phyloP scores from a whole-genome alignment of 2,329 filamentous ascomycete genomes.

The Colletotrichum tropicicola region DNA sequence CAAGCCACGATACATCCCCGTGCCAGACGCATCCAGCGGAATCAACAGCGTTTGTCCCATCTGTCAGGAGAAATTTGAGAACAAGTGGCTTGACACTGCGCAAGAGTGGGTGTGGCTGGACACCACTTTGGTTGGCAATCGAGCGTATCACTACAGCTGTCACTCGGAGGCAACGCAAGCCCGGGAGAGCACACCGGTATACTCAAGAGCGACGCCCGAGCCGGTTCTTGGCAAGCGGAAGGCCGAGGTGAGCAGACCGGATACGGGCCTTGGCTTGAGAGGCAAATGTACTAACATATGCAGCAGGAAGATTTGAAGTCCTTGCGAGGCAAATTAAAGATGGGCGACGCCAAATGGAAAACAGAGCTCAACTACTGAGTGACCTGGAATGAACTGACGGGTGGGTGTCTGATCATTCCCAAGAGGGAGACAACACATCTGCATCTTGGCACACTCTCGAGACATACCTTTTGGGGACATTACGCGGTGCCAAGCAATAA shows the following conservation, averaged over 20 bases:
- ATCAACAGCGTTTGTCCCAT: slow-evolving; percentile 88
- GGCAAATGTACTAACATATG: slow-evolving; percentile 32
- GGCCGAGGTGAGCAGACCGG: slow-evolving; percentile 64
- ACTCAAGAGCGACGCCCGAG: slow-evolving; percentile 65
- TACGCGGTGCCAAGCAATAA: slow-evolving; percentile 7
- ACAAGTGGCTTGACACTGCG: slow-evolving; percentile 88
- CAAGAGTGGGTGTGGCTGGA: slow-evolving; percentile 99
- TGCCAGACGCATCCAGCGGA: slow-evolving; percentile 79
- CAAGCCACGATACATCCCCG: slow-evolving; percentile 76
- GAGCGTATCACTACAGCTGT: slow-evolving; percentile 91
- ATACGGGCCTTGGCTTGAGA: not conserved
- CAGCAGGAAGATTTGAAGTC: slow-evolving; percentile 43
- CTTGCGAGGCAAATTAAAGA: slow-evolving; percentile 39
- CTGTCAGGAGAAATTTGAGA: slow-evolving; percentile 94
- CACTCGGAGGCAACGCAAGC: slow-evolving; percentile 83
- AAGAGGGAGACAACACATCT: not conserved
- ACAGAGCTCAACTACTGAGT: slow-evolving; percentile 16
- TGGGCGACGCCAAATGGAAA: slow-evolving; percentile 32
- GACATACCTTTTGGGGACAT: not conserved
- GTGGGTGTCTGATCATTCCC: not conserved
- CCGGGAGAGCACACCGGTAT: slow-evolving; percentile 54
- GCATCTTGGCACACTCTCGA: not conserved
- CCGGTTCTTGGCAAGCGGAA: slow-evolving; percentile 78
- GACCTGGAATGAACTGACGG: not conserved
- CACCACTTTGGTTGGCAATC: slow-evolving; percentile 78